Evolutionary conservation across 116 monocot species (phyloP), one percentile per base, ranked within the genome.

Genomic region (Dioscorea cayenensis): DNA sequence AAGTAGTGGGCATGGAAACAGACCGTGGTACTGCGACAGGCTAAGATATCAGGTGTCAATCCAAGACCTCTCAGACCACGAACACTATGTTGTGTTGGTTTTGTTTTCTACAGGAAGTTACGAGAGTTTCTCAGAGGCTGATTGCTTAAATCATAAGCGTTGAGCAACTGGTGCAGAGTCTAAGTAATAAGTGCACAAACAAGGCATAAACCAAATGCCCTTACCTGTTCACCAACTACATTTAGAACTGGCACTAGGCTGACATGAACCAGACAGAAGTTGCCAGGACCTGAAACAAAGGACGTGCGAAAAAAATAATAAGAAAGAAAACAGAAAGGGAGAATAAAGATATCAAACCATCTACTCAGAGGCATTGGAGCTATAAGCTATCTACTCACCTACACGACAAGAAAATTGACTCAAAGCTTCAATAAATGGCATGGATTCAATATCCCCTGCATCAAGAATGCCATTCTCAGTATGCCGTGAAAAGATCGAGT

Each of bases 391-490:
- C 27, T 72, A 22, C 86, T 83, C 76, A 99, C 99, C 99, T 48
- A 99, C 99, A 62, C 91, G 80, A 64, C 87, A 87, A 13, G 91
- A 99, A 71, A 99, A 93, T 69, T 99, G 99, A 21, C 94, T 87
- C 73, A 99, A 64, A 63, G 99, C 94, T 84, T 99, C 99, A 67
- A 87, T 89, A 77, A 99, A 99, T 14, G 94, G 94, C 99, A 99
- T 99, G 14, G 94, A 94, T 79, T 99, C 99, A 72, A 99, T 99
- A 80, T 99, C 99, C 72, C 99, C 99, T 99, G 86, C 84, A 85
- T 78, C 71, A 79, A 80, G 36, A 80, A 86, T 67, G 63, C 48
- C 78, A 87, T 43, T 76, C 50, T 64, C 19, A 17, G 82, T 82
- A 84, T 80, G 49, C 21, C n/a, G 12, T 38, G 37, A 76, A 78